Evolutionary conservation across 148 eudicot genomes (phyloP).

Genomic region (Camellia granthamiana): DNA sequence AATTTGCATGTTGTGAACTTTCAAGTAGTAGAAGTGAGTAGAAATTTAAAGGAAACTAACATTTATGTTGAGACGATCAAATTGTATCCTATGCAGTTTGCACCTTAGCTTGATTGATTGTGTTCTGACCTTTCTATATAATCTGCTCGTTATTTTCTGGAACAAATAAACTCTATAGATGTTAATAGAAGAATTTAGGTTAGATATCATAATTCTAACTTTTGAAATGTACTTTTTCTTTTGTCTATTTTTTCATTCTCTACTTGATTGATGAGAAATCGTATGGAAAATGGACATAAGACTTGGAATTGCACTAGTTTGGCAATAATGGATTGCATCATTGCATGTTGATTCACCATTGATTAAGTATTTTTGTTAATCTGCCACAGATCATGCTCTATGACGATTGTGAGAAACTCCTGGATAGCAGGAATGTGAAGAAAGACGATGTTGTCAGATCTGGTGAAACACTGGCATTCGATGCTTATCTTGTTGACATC

Average conservation of each 20-base stretch:
- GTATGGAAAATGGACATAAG: neutral
- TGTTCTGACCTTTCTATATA: neutral
- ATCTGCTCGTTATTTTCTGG: neutral
- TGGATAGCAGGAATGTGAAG: slow-evolving; percentile 53
- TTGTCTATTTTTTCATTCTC: neutral
- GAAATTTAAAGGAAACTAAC: neutral
- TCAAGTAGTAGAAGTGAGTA: neutral
- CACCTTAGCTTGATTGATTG: neutral
- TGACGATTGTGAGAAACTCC: slow-evolving; percentile 60
- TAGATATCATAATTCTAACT: neutral
- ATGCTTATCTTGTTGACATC: slow-evolving; percentile 70
- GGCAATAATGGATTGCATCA: neutral
- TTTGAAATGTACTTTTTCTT: neutral
- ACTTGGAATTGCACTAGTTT: neutral
- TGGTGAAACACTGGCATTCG: slow-evolving; percentile 60
- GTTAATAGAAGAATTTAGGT: neutral
- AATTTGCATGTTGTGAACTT: neutral
- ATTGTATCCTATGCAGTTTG: neutral
- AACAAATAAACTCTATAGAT: neutral
- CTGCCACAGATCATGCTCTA: slow-evolving; percentile 53
- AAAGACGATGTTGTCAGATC: slow-evolving; percentile 52
- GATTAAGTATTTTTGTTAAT: neutral
- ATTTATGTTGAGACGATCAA: neutral
- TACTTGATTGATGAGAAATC: neutral
- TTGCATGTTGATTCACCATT: neutral